A percentile compares a stretch with the other conserved stretches of the same genome.
Evolutionary conservation across 768 basidiomycete genomes (phyloP).

Genomic region (Tephrocybe sp.): DNA sequence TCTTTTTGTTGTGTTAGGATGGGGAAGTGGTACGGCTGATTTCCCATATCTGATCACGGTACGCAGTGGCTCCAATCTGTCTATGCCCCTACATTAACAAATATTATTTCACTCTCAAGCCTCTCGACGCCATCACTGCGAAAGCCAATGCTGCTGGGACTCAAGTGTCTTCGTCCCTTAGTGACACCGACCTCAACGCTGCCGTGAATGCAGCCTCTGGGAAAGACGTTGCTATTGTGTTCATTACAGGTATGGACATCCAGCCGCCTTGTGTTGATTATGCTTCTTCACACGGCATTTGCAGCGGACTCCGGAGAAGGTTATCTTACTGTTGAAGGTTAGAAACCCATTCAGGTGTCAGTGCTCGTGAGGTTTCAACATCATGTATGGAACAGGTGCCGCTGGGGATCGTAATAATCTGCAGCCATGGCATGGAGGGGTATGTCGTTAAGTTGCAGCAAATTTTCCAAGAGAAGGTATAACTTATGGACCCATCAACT

Average conservation of each 20-base stretch:
- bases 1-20: slow-evolving; percentile 32
- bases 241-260: slow-evolving; percentile 39
- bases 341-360: neutral
- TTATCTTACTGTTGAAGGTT: slow-evolving; percentile 43
- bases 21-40: slow-evolving; percentile 49
- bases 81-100: neutral
- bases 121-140: slow-evolving; percentile 42
- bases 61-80: slow-evolving; percentile 8
- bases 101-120: slow-evolving; percentile 23
- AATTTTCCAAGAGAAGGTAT: neutral
- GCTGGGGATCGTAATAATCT: slow-evolving; percentile 53
- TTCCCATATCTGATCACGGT: slow-evolving; percentile 52
- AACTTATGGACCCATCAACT: neutral
- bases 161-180: slow-evolving; percentile 43
- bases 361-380: neutral
- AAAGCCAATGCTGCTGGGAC: slow-evolving; percentile 37
- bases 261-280: neutral
- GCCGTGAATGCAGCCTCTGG: slow-evolving; percentile 42
- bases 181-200: slow-evolving; percentile 46
- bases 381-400: slow-evolving; percentile 33
- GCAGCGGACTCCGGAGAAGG: slow-evolving; percentile 42
- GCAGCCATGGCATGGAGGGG: slow-evolving; percentile 50
- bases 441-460: slow-evolving; percentile 16
- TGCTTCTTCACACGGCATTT: neutral
- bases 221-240: slow-evolving; percentile 51